phyloP scores from a whole-genome alignment of 202 grass and related monocot species.

The Zizania palustris region DNA sequence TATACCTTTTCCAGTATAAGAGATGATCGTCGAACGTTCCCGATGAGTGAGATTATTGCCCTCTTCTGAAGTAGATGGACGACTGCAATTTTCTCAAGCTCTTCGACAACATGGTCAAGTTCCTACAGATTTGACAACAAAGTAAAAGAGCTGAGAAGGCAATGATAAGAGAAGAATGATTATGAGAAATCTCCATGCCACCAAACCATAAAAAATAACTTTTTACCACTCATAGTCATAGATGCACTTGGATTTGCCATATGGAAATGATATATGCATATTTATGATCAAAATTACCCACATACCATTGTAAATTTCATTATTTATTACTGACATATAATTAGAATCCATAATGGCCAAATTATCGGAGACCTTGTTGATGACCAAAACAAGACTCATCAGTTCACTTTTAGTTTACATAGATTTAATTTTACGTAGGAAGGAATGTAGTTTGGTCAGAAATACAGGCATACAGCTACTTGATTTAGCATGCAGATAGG shows the following conservation, averaged over 20 bases:
- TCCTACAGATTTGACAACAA: constrained; percentile 47
- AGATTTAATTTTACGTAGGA: not conserved
- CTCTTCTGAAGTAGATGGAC: constrained; percentile 91
- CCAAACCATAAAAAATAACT: not conserved
- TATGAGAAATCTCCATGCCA: not conserved
- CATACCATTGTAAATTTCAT: not conserved
- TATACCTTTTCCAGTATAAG: constrained; percentile 87
- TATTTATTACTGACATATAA: not conserved
- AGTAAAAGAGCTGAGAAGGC: not conserved
- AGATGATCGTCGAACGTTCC: constrained; percentile 67
- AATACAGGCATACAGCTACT: not conserved
- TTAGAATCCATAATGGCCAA: not conserved
- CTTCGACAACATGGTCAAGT: constrained; percentile 90
- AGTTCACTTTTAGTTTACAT: not conserved
- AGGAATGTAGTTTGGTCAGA: not conserved
- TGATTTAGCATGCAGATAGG: constrained; percentile 16
- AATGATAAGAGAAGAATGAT: not conserved
- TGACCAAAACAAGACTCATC: not conserved
- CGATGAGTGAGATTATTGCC: constrained; percentile 88
- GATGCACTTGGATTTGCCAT: not conserved
- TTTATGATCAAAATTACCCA: not conserved
- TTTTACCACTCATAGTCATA: not conserved
- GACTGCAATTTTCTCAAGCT: constrained; percentile 92
- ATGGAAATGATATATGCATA: no score
- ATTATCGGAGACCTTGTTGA: not conserved